Percentiles rank a stretch among this genome's conserved stretches.
These are phyloP conservation scores for Globisporangium canariense DNA, from an alignment of 352 stramenopile genomes.

Conservation along the genomic window DNA sequence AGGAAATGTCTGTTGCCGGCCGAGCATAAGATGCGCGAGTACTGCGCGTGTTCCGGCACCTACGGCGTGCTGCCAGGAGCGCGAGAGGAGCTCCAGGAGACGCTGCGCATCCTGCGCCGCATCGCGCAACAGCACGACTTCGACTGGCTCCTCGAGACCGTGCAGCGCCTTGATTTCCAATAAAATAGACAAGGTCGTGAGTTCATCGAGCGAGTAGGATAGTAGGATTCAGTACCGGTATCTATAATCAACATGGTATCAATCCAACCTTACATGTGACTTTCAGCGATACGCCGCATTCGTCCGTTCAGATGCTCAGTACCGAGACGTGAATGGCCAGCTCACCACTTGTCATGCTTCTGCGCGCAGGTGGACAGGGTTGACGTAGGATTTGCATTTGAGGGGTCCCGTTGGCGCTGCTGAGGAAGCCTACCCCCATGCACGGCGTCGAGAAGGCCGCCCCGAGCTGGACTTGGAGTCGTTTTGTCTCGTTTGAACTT, in stretches of 20 bases:
- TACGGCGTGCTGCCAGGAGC: neutral
- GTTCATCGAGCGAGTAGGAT: slow-evolving; percentile 18
- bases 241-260: neutral
- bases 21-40: slow-evolving; percentile 73
- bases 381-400: slow-evolving; percentile 54
- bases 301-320: neutral
- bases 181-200: slow-evolving; percentile 40
- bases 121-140: slow-evolving; percentile 71
- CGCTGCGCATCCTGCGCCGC: slow-evolving; percentile 55
- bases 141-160: slow-evolving; percentile 61
- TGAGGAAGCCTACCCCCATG: slow-evolving; percentile 59
- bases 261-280: too few relatives aligned
- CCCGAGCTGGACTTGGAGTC: slow-evolving; percentile 35
- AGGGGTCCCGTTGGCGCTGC: slow-evolving; percentile 4
- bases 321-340: slow-evolving; percentile 10
- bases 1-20: slow-evolving; percentile 70
- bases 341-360: neutral
- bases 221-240: neutral
- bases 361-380: slow-evolving; percentile 5
- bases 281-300: too few relatives aligned
- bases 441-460: slow-evolving; percentile 61
- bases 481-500: too few relatives aligned
- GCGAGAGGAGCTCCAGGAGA: slow-evolving; percentile 35
- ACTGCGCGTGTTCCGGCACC: slow-evolving; percentile 75
- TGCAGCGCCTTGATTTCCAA: slow-evolving; percentile 51